A percentile compares a stretch with the other conserved stretches of the same genome.
Conservation (phyloP, 2,329 filamentous ascomycete genomes). For the Stromatinia cepivora region DNA sequence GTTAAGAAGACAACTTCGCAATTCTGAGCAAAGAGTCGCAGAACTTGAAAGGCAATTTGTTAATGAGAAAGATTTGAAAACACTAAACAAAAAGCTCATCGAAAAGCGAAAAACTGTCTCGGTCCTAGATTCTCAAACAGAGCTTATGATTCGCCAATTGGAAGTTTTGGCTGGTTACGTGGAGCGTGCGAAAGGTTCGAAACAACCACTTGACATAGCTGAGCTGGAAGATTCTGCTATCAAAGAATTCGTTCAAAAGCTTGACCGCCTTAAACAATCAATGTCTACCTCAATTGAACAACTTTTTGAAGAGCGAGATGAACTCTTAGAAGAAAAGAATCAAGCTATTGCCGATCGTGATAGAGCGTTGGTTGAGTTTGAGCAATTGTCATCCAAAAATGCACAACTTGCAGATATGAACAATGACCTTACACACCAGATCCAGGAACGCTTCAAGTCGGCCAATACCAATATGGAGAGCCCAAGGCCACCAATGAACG, state of each 20-base stretch:
- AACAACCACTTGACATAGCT: slow-evolving; percentile 75
- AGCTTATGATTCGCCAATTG: slow-evolving; percentile 91
- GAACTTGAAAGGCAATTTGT: slow-evolving; percentile 81
- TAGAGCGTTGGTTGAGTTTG: slow-evolving; percentile 91
- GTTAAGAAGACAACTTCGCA: slow-evolving; percentile 74
- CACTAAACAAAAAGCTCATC: slow-evolving; percentile 80
- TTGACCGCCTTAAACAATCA: slow-evolving; percentile 60
- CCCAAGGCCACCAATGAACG: slow-evolving; percentile 46
- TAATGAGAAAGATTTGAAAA: slow-evolving; percentile 51
- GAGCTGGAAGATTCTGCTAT: slow-evolving; percentile 87
- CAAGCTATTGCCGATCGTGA: slow-evolving; percentile 83
- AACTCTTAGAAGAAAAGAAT: slow-evolving; percentile 80
- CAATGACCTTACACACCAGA: slow-evolving; percentile 90
- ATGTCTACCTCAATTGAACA: slow-evolving; percentile 60
- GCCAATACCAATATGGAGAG: slow-evolving; percentile 57
- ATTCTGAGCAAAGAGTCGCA: slow-evolving; percentile 79
- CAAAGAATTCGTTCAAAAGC: slow-evolving; percentile 81
- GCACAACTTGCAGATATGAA: slow-evolving; percentile 92
- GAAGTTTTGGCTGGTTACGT: slow-evolving; percentile 88
- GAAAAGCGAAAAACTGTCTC: slow-evolving; percentile 97
- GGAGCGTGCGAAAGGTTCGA: slow-evolving; percentile 79
- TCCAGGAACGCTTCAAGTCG: slow-evolving; percentile 88
- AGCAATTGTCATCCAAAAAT: slow-evolving; percentile 92
- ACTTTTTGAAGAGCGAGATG: slow-evolving; percentile 71
- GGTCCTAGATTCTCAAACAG: slow-evolving; percentile 87